These are phyloP conservation scores for Colletotrichum spaethianum DNA, from an alignment of 2,329 filamentous ascomycete genomes.

Conservation along the genomic window DNA sequence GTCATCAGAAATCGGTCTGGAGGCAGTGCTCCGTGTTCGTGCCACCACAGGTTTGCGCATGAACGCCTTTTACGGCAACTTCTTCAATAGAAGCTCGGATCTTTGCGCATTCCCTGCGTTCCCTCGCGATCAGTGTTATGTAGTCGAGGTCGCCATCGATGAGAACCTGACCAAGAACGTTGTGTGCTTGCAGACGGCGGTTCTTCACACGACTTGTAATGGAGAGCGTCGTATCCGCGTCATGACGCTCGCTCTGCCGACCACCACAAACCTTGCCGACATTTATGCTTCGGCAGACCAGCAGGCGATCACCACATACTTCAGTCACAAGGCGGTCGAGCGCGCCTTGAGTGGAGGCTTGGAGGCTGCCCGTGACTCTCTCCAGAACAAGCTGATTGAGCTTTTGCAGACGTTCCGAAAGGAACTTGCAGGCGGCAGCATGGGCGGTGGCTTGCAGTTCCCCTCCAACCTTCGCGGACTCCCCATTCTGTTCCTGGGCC, in stretches of 20 bases:
- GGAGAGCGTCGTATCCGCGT: slow-evolving; percentile 96
- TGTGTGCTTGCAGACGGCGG: slow-evolving; percentile 92
- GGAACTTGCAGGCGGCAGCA: slow-evolving; percentile 94
- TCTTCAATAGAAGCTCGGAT: slow-evolving; percentile 98
- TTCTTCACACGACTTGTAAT: slow-evolving; percentile 97
- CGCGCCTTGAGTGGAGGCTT: slow-evolving; percentile 86
- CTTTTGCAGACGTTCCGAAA: slow-evolving; percentile 96
- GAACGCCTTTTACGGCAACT: slow-evolving; percentile 99
- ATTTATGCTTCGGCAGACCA: slow-evolving; percentile 97
- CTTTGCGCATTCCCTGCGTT: slow-evolving; percentile 98
- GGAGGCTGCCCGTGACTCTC: slow-evolving; percentile 89
- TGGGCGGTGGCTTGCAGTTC: slow-evolving; percentile 95
- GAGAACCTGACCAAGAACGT: slow-evolving; percentile 93
- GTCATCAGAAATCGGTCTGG: slow-evolving; percentile 95
- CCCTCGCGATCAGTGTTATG: slow-evolving; percentile 96
- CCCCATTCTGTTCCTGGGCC: slow-evolving; percentile 89
- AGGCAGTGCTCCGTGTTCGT: slow-evolving; percentile 94
- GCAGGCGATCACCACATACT: slow-evolving; percentile 92
- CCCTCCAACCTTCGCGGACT: slow-evolving; percentile 91
- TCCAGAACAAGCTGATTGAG: slow-evolving; percentile 93
- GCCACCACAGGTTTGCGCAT: slow-evolving; percentile 95
- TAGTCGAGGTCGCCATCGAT: slow-evolving; percentile 98
- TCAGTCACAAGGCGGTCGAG: slow-evolving; percentile 98
- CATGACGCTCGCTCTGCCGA: slow-evolving; percentile 92
- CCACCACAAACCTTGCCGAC: slow-evolving; percentile 90